Percentiles rank a stretch among this genome's conserved stretches.
These are phyloP conservation scores for Fusarium liriodendri DNA, from an alignment of 2,329 filamentous ascomycete genomes.

Conservation along the genomic window DNA sequence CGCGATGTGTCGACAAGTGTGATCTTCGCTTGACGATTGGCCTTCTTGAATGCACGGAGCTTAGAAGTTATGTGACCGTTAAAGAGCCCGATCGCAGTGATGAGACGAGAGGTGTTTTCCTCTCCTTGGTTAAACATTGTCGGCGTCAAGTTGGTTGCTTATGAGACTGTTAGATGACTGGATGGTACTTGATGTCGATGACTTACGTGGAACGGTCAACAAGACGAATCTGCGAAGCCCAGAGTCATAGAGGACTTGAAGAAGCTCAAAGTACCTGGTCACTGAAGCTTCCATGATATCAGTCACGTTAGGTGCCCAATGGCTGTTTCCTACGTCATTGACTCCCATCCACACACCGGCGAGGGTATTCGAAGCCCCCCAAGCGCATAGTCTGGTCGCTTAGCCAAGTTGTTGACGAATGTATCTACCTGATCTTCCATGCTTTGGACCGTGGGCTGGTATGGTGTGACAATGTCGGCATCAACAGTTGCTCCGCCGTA, in stretches of 20 bases:
- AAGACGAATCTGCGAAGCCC: constrained; percentile 70
- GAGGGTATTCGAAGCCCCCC: constrained; percentile 55
- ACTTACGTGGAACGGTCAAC: constrained; percentile 65
- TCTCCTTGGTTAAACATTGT: constrained; percentile 42
- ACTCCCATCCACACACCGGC: constrained; percentile 66
- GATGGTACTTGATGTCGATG: rapidly evolving
- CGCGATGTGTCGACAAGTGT: constrained; percentile 54
- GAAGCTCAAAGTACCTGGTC: constrained; percentile 54
- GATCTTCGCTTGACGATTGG: constrained; percentile 48
- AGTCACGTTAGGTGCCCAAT: constrained; percentile 45
- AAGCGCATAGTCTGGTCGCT: constrained; percentile 49
- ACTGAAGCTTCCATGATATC: constrained; percentile 54
- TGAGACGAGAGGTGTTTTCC: constrained; percentile 45
- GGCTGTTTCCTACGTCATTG: constrained; percentile 66
- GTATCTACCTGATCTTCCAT: constrained; percentile 38
- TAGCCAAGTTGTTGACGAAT: constrained; percentile 48
- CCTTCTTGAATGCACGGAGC: constrained; percentile 47
- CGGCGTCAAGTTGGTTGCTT: constrained; percentile 56
- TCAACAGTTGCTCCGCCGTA: constrained; percentile 66
- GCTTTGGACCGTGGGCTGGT: constrained; percentile 57
- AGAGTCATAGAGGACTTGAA: constrained; percentile 60
- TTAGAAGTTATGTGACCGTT: constrained; percentile 49
- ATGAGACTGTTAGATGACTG: background rate
- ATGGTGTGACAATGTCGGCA: constrained; percentile 62
- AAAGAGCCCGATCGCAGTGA: constrained; percentile 51